A percentile compares a stretch with the other conserved stretches of the same genome.
Evolutionary conservation across 768 basidiomycete species (phyloP).

Genomic region (Kwoniella dejecticola): DNA sequence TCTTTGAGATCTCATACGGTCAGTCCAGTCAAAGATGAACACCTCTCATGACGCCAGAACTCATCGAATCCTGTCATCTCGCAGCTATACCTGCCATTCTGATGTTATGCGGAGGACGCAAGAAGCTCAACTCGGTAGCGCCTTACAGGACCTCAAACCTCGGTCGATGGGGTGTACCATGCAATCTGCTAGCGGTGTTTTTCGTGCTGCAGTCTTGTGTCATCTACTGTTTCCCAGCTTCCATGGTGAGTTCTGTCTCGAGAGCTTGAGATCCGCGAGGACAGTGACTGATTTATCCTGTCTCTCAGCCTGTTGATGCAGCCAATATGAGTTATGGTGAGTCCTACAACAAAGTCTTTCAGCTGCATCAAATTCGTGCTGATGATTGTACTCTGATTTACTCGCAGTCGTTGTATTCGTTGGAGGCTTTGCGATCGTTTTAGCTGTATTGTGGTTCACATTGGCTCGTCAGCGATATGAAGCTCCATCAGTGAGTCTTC

Average conservation of each 20-base stretch:
- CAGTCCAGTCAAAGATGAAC: neutral
- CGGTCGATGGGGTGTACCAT: slow-evolving; percentile 23
- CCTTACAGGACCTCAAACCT: slow-evolving; percentile 16
- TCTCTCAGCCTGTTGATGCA: slow-evolving; percentile 17
- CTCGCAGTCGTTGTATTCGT: slow-evolving; percentile 20
- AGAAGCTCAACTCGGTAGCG: slow-evolving; percentile 12
- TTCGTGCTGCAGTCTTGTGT: slow-evolving; percentile 25
- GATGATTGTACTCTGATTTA: neutral
- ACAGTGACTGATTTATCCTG: no score
- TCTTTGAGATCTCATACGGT: slow-evolving; percentile 24
- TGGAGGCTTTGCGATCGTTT: slow-evolving; percentile 1
- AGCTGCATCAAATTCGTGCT: no score
- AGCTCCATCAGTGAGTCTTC: slow-evolving; percentile 12
- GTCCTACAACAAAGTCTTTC: neutral
- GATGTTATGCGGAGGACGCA: slow-evolving; percentile 26
- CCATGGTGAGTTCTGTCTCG: slow-evolving; percentile 22
- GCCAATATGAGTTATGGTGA: slow-evolving; percentile 22
- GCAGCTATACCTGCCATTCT: slow-evolving; percentile 13
- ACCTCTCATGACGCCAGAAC: neutral
- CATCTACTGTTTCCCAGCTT: slow-evolving; percentile 29
- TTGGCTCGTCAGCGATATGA: slow-evolving; percentile 18
- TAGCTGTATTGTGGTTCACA: slow-evolving; percentile 12
- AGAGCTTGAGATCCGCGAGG: no score
- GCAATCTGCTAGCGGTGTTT: slow-evolving; percentile 25
- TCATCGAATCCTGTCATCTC: neutral